Evolutionary conservation across 371 early-diverging fungal species (phyloP), one percentile per base, ranked within the genome.

Genomic region (Mycotypha africana): DNA sequence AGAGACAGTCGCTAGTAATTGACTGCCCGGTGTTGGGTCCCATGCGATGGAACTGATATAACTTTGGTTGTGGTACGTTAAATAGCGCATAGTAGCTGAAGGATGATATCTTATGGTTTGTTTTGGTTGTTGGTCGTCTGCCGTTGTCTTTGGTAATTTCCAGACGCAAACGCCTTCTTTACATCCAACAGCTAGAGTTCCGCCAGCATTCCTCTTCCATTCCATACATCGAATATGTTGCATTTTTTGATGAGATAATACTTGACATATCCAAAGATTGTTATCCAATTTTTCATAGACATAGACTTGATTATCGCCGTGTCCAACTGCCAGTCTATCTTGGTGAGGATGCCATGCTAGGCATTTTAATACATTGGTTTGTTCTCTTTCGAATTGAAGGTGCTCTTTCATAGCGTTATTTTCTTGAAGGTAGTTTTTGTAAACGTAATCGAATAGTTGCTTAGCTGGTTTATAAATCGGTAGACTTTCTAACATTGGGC

Each of bases 261-360:
- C 63, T 24, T 44, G 39, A n/a, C 67, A 64, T n/a, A 50, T 47
- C 73, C 76, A 76, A 0, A 17, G 20, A n/a, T 24, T 15, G 12
- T 26, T 15, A 20, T 59, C 44, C 32, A 56, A 49, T 20, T 62
- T 30, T 50, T 79, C 68, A 47, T 77, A 79, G 17, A 84, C 34
- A 45, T 72, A 70, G 2, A 84, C 60, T 17, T 45, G 37, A 43
- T 77, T 56, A 25, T 76, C 65, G 21, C 69, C 42, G 23, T 71
- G 65, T 7, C 67, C 77, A 22, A 80, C 41, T 1, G 82, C 82
- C 14, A 84, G 23, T 5, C 71, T 53, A 2, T 74, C 66, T 19
- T 56, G 49, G 38, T 72, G 66, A 12, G 70, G 77, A 35, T 84
- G 84, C 82, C 81, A 81, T 0, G 80, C 77, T 9, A 81, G 46